A percentile compares a stretch with the other conserved stretches of the same genome.
Conservation (phyloP, 106 monocot genomes). For the Amphibolis antarctica region DNA sequence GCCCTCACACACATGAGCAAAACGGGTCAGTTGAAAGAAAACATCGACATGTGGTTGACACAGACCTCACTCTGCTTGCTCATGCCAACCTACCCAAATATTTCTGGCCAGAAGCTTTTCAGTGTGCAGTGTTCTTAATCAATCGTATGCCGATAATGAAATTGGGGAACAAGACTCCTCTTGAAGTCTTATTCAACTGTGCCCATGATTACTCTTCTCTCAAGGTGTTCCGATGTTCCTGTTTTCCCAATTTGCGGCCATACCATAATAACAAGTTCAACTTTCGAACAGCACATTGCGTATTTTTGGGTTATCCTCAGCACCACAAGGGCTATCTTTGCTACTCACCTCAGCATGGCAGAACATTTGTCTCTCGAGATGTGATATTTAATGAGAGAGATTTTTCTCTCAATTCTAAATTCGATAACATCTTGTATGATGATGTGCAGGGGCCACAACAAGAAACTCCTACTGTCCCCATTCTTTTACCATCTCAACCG, state of each 20-base stretch:
- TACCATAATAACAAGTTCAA: background rate
- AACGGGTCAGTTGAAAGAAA: background rate
- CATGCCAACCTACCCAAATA: background rate
- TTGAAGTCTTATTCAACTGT: background rate
- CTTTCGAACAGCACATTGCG: background rate
- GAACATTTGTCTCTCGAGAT: background rate
- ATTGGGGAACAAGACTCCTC: background rate
- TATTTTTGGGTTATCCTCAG: background rate
- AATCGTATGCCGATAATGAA: background rate
- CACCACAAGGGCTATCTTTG: background rate
- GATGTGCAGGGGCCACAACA: too few relatives aligned
- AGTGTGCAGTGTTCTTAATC: background rate
- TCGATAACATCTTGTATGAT: too few relatives aligned
- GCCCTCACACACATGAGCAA: background rate
- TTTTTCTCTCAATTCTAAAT: too few relatives aligned
- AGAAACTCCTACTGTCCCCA: too few relatives aligned
- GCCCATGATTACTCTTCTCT: background rate
- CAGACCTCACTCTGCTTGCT: background rate
- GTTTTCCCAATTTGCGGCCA: background rate
- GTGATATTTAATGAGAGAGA: background rate
- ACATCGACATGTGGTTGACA: background rate
- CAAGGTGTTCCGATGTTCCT: background rate
- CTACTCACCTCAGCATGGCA: background rate
- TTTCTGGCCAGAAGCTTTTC: background rate
- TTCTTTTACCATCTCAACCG: too few relatives aligned